Percentiles rank a stretch among this genome's conserved stretches.
Conservation (phyloP, 768 basidiomycete genomes). For the Imleria badia region DNA sequence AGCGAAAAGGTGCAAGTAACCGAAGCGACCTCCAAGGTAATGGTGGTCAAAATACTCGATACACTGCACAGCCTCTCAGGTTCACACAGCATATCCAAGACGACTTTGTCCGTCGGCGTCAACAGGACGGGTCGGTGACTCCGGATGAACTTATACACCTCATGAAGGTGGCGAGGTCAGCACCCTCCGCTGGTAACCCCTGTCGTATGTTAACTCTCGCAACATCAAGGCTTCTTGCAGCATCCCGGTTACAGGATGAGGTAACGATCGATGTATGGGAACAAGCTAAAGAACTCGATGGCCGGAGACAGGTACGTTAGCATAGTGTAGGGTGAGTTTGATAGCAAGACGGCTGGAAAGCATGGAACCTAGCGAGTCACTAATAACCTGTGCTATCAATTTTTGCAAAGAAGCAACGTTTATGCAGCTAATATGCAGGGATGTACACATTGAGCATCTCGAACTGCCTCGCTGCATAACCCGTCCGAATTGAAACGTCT, state of each 20-base stretch:
- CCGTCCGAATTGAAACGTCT: constrained; percentile 10
- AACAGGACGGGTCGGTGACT: constrained; percentile 38
- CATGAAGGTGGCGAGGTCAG: constrained; percentile 71
- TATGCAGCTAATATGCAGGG: neutral
- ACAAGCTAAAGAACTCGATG: constrained; percentile 59
- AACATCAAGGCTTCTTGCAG: constrained; percentile 53
- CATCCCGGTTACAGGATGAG: constrained; percentile 55
- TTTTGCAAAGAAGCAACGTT: neutral
- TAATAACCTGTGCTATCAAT: neutral
- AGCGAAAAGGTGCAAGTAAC: constrained; percentile 52
- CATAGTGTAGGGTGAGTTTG: constrained; percentile 9
- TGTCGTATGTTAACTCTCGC: constrained; percentile 6
- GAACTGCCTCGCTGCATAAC: neutral
- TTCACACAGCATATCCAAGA: constrained; percentile 64
- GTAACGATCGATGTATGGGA: constrained; percentile 65
- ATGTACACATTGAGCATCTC: neutral
- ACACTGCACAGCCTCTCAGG: neutral
- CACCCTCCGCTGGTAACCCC: neutral
- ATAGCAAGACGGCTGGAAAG: neutral
- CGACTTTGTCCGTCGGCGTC: constrained; percentile 59
- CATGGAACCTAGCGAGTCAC: neutral
- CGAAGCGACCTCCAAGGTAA: constrained; percentile 60
- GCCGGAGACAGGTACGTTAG: constrained; percentile 34
- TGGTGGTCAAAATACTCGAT: neutral
- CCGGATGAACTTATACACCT: constrained; percentile 65